Conservation (phyloP, 176 grass and related monocot genomes). For the Echinochloa phyllopogon region DNA sequence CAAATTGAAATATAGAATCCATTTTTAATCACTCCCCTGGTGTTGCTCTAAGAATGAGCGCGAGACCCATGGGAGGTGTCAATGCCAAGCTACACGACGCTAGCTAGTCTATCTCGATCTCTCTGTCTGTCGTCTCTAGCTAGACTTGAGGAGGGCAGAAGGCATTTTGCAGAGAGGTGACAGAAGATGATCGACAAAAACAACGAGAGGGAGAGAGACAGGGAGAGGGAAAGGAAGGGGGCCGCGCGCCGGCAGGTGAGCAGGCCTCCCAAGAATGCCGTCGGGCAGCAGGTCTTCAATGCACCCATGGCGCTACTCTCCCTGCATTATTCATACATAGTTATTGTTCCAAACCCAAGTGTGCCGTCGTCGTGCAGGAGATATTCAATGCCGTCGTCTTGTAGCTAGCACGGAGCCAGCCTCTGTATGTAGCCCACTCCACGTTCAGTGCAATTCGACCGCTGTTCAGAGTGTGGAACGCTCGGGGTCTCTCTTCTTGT, state of each 20-base stretch:
- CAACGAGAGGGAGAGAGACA: not conserved
- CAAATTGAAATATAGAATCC: too few relatives aligned
- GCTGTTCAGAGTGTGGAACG: not conserved
- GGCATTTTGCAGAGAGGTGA: conserved; percentile 57
- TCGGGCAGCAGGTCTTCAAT: conserved; percentile 41
- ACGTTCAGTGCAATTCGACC: not conserved
- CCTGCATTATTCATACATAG: not conserved
- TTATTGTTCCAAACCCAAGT: not conserved
- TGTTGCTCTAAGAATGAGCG: too few relatives aligned
- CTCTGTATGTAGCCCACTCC: not conserved
- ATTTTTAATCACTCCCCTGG: too few relatives aligned
- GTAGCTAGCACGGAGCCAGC: not conserved
- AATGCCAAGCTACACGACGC: not conserved
- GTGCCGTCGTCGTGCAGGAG: not conserved
- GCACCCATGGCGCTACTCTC: not conserved
- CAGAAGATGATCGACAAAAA: conserved; percentile 35
- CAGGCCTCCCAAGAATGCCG: conserved; percentile 43
- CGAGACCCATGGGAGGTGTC: not conserved
- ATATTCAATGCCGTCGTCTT: conserved; percentile 16
- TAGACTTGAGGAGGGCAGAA: conserved; percentile 50
- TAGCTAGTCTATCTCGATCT: not conserved
- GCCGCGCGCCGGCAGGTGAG: not conserved
- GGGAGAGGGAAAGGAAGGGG: not conserved
- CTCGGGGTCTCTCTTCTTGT: too few relatives aligned
- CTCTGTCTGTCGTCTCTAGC: not conserved